A percentile compares a stretch with the other conserved stretches of the same genome.
Evolutionary conservation across 1,139 yeast species (phyloP).

Genomic region (Sugiyamaella paludigena): DNA sequence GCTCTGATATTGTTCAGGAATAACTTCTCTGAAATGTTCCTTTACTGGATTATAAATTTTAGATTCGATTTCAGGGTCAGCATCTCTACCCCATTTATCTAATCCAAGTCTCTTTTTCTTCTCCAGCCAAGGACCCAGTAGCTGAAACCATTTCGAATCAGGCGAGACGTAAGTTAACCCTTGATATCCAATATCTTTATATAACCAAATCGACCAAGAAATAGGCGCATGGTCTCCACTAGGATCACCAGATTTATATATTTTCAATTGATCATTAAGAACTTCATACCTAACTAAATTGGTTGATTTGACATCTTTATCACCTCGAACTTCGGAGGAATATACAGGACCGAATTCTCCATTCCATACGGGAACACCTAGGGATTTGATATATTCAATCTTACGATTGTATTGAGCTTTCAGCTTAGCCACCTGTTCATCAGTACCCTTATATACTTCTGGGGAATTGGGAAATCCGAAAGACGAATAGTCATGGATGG

Average conservation of each 20-base stretch:
- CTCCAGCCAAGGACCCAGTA: conserved; percentile 43
- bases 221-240: conserved; percentile 46
- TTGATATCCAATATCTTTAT: conserved; percentile 51
- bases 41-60: conserved; percentile 38
- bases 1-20: conserved; percentile 41
- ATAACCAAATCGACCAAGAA: conserved; percentile 51
- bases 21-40: conserved; percentile 40
- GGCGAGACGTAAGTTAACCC: conserved; percentile 48
- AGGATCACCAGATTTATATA: conserved; percentile 46
- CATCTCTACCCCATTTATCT: conserved; percentile 50
- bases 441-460: conserved; percentile 39
- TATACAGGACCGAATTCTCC: conserved; percentile 54
- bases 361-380: conserved; percentile 49
- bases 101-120: conserved; percentile 47
- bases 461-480: conserved; percentile 42
- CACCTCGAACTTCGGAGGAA: conserved; percentile 45
- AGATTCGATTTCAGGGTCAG: conserved; percentile 41
- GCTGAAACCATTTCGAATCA: conserved; percentile 43
- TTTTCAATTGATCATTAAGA: conserved; percentile 45
- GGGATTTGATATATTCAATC: conserved; percentile 41
- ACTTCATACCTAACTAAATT: conserved; percentile 43
- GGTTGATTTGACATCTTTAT: conserved; percentile 39
- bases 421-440: conserved; percentile 38
- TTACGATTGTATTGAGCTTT: conserved; percentile 42
- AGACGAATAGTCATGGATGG: conserved; percentile 46